Evolutionary conservation across 306 rosid species (phyloP), one percentile per base, ranked within the genome.

Genomic region (Psophocarpus tetragonolobus): DNA sequence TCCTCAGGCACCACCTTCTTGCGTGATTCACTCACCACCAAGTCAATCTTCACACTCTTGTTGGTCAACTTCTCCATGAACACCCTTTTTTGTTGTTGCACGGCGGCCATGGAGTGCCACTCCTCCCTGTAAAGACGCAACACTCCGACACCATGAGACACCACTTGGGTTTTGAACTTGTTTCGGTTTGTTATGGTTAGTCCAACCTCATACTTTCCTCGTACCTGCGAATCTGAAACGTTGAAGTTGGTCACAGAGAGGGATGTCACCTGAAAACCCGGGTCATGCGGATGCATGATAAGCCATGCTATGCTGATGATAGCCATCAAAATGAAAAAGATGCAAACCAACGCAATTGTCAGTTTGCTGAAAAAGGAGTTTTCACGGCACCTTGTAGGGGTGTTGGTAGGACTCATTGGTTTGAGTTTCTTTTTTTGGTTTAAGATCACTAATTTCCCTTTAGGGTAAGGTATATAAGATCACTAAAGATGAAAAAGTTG

Each of bases 221-320:
- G 41, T 3, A 75, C 29, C 3, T 81, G 27, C 0, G 79, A 78
- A 3, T 35, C 78, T 0, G 83, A 75, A 41, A 66, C 29, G 2
- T 30, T 48, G 64, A 84, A 84, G 58, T 87, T 66, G 62, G 90
- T 71, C 8, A 87, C 69, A 0, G 81, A 58, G 10, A 87, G 57
- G 14, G 83, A 75, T 18, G 21, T 45, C 11, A 87, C 76, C 15
- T 10, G 1, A 26, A 87, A 75, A 23, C 10, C 11, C 0, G 86
- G 86, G 20, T 42, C 53, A 1, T 47, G 58, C 0, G 77, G 86
- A 8, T 87, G 66, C 73, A 78, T 56, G 18, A 42, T 65, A 38
- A 50, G 44, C 88, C 86, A 87, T 15, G 76, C 83, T 58, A 87
- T 42, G 73, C 44, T 8, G 15, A 87, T 57, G 41, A 74, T 15